Conservation (phyloP, 2,329 filamentous ascomycete species). For the Colletotrichum sidae region DNA sequence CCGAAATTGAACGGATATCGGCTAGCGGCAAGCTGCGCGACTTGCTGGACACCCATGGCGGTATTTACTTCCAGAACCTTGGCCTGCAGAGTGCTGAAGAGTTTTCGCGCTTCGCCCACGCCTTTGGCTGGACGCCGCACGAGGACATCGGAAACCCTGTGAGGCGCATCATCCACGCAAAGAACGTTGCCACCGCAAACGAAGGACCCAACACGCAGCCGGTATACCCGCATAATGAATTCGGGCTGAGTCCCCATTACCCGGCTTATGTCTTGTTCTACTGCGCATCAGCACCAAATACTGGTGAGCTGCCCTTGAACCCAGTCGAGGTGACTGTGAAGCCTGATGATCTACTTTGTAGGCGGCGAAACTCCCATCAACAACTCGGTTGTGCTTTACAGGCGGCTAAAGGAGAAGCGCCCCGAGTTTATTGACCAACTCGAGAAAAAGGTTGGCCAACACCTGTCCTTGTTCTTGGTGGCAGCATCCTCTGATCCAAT, state of each 20-base stretch:
- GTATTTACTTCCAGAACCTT: conserved; percentile 42
- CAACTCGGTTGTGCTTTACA: conserved; percentile 41
- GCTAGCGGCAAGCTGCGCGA: conserved; percentile 9
- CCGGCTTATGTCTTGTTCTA: conserved; percentile 44
- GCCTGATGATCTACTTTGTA: background rate
- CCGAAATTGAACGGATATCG: conserved; percentile 2
- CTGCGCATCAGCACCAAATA: conserved; percentile 40
- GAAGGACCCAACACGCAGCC: conserved; percentile 42
- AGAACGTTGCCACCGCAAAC: conserved; percentile 44
- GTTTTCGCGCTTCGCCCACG: conserved; percentile 42
- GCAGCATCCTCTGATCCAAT: no score
- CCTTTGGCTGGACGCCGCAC: conserved; percentile 42
- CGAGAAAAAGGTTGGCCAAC: conserved; percentile 36
- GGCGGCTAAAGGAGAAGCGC: conserved; percentile 35
- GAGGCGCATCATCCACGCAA: conserved; percentile 40
- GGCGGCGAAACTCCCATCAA: conserved; percentile 43
- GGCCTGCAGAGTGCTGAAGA: conserved; percentile 39
- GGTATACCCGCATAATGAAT: conserved; percentile 44
- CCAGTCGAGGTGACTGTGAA: background rate
- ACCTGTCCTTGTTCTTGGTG: no score
- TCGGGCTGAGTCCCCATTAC: conserved; percentile 42
- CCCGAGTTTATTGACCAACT: conserved; percentile 41
- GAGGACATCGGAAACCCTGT: conserved; percentile 44
- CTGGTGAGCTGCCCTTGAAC: conserved; percentile 28
- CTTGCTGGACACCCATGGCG: conserved; percentile 39